phyloP scores from a whole-genome alignment of 2,329 filamentous ascomycete genomes.

The Didymella lethalis region DNA sequence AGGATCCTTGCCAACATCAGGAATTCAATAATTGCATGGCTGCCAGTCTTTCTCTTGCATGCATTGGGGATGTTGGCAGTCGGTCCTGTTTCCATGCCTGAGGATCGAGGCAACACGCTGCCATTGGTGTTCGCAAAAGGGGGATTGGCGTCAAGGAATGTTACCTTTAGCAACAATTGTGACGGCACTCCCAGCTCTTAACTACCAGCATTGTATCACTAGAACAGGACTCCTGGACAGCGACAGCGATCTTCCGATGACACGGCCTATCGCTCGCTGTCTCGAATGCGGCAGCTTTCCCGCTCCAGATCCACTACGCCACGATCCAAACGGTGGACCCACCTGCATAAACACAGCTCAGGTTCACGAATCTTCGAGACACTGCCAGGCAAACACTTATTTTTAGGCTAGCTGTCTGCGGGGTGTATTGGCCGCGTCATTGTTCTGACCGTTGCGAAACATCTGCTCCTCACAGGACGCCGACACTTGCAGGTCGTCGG shows the following conservation, averaged over 20 bases:
- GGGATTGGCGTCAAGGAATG: conserved; percentile 8
- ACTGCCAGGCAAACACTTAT: conserved; percentile 13
- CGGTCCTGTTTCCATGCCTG: neutral
- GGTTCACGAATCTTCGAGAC: conserved; percentile 23
- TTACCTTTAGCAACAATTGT: neutral
- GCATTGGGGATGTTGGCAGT: neutral
- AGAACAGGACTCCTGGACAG: neutral
- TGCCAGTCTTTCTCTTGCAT: neutral
- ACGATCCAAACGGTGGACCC: conserved; percentile 17
- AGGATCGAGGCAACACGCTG: neutral
- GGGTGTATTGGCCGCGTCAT: conserved; percentile 19
- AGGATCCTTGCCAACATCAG: neutral
- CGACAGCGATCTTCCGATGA: conserved; percentile 11
- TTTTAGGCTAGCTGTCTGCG: conserved; percentile 16
- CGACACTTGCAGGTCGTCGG: conserved; percentile 3
- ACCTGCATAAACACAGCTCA: conserved; percentile 10
- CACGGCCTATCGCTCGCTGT: conserved; percentile 1
- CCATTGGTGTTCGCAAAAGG: conserved; percentile 2
- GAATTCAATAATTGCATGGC: neutral
- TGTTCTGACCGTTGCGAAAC: conserved; percentile 11
- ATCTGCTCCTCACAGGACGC: neutral
- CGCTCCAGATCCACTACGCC: conserved; percentile 19
- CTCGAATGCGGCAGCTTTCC: conserved; percentile 11
- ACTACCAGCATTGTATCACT: neutral
- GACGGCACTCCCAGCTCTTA: conserved; percentile 3